These are phyloP conservation scores for Akanthomyces dipterigenus DNA, from an alignment of 2,329 filamentous ascomycete genomes.

Conservation along the genomic window DNA sequence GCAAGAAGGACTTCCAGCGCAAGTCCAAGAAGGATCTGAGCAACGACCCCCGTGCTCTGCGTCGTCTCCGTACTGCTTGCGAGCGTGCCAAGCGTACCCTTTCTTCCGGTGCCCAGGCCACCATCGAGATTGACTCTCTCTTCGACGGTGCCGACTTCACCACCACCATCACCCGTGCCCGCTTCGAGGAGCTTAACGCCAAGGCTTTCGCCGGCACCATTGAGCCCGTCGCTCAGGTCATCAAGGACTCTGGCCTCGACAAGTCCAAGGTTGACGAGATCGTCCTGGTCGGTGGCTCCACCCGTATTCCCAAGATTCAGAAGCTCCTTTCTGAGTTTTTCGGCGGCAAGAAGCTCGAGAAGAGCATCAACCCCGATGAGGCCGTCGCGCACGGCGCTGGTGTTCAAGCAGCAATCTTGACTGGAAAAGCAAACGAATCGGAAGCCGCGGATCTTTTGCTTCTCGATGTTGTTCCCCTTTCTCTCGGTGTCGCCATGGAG, in stretches of 20 bases:
- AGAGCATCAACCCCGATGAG: constrained; percentile 99
- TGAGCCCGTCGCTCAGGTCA: constrained; percentile 96
- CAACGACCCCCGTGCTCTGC: constrained; percentile 82
- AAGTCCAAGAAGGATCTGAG: constrained; percentile 94
- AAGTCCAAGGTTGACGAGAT: constrained; percentile 95
- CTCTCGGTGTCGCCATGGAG: constrained; percentile 98
- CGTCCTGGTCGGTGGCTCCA: constrained; percentile 95
- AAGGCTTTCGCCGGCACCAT: constrained; percentile 99
- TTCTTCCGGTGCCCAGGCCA: constrained; percentile 86
- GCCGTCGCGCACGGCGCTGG: constrained; percentile 97
- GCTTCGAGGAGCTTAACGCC: constrained; percentile 99
- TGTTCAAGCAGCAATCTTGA: constrained; percentile 96
- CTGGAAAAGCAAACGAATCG: constrained; percentile 92
- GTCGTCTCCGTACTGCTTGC: constrained; percentile 93
- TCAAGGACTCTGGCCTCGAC: constrained; percentile 97
- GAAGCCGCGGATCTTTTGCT: constrained; percentile 93
- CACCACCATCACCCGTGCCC: constrained; percentile 94
- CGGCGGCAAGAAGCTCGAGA: constrained; percentile 90
- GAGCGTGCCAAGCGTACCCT: constrained; percentile 99
- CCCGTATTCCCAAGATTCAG: constrained; percentile 98
- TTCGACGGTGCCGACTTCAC: constrained; percentile 96
- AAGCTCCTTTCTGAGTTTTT: constrained; percentile 94
- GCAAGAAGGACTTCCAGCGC: constrained; percentile 89
- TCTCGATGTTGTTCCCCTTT: constrained; percentile 92
- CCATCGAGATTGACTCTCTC: constrained; percentile 96